A percentile compares a stretch with the other conserved stretches of the same genome.
phyloP scores from a whole-genome alignment of 331 rosid species.

The Malus hybrid region DNA sequence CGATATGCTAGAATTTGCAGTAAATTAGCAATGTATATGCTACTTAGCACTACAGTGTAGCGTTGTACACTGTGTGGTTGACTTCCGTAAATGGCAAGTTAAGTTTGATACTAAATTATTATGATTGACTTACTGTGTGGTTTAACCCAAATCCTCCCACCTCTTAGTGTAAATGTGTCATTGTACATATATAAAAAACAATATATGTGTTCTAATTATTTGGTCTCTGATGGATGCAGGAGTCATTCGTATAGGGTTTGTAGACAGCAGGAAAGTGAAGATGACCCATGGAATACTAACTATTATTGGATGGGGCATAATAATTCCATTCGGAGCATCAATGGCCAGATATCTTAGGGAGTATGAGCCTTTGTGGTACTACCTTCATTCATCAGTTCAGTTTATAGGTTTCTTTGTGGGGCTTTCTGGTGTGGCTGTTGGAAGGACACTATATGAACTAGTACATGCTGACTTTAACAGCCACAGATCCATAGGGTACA shows the following conservation, averaged over 20 bases:
- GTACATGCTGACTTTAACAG: background rate
- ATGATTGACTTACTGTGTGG: too few relatives aligned
- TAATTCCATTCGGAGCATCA: background rate
- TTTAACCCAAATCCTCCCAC: too few relatives aligned
- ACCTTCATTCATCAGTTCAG: conserved; percentile 7
- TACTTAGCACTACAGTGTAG: too few relatives aligned
- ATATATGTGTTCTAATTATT: too few relatives aligned
- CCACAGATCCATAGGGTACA: background rate
- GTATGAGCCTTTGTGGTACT: background rate
- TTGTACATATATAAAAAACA: too few relatives aligned
- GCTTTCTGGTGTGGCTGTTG: conserved; percentile 1
- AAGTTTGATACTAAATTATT: too few relatives aligned
- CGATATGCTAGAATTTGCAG: background rate
- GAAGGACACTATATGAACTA: background rate
- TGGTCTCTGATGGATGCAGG: background rate
- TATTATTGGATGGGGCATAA: background rate
- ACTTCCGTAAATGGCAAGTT: too few relatives aligned
- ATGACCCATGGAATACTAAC: background rate
- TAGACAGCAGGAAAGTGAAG: background rate
- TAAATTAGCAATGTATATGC: background rate
- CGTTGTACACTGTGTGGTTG: too few relatives aligned
- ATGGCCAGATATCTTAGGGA: background rate
- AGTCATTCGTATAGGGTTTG: background rate
- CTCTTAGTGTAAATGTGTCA: too few relatives aligned
- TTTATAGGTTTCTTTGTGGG: background rate